Percentiles rank a stretch among this genome's conserved stretches.
phyloP scores from a whole-genome alignment of 202 grass and related monocot species.

The Bolboschoenoplectus hybrid region DNA sequence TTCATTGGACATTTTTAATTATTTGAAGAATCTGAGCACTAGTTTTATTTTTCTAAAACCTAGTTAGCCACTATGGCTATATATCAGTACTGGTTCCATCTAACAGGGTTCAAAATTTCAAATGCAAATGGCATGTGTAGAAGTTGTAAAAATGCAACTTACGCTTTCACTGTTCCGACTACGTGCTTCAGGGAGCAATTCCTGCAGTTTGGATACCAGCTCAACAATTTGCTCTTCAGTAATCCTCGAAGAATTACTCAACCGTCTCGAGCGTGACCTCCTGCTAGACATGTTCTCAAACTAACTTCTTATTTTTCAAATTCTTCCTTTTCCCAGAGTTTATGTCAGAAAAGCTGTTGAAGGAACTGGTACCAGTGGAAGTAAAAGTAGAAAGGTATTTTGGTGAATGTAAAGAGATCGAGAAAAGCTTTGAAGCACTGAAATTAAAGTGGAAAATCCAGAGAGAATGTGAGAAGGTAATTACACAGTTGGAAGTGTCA shows the following conservation, averaged over 20 bases:
- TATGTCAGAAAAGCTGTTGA: neutral
- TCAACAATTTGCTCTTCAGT: slow-evolving; percentile 84
- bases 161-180: slow-evolving; percentile 58
- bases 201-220: slow-evolving; percentile 84
- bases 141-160: slow-evolving; percentile 22
- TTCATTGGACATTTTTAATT: neutral
- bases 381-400: neutral
- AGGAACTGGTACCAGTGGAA: neutral
- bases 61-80: neutral
- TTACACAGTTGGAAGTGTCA: slow-evolving; percentile 21
- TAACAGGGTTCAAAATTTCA: neutral
- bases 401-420: slow-evolving; percentile 34
- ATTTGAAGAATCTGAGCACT: neutral
- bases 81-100: neutral
- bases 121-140: neutral
- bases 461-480: neutral
- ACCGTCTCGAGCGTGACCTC: slow-evolving; percentile 61
- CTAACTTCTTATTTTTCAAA: neutral
- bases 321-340: neutral
- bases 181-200: slow-evolving; percentile 65
- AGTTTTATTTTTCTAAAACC: neutral
- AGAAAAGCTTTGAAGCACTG: neutral
- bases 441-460: neutral
- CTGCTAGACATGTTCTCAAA: slow-evolving; percentile 69
- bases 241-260: slow-evolving; percentile 55